Evolutionary conservation across 2,329 filamentous ascomycete genomes (phyloP).

Genomic region (Aquanectria penicillioides): DNA sequence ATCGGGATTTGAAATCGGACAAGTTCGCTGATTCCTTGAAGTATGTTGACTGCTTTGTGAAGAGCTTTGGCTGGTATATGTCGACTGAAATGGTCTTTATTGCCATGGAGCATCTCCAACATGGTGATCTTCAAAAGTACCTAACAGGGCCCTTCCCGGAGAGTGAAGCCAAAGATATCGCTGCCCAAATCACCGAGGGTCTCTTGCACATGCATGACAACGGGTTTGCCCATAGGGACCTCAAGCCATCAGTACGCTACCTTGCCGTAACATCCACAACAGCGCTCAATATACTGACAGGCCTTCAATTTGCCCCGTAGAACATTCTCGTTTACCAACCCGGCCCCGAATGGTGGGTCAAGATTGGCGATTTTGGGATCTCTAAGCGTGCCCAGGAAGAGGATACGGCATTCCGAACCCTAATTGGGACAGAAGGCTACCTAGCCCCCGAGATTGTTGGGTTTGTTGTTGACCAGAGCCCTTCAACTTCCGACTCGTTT

Average conservation of each 20-base stretch:
- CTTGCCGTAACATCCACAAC: too few species aligned
- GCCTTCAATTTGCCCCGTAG: neutral
- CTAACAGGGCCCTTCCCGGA: neutral
- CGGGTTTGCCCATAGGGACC: neutral
- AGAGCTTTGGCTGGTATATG: conserved; percentile 2
- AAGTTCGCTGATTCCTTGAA: neutral
- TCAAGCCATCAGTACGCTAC: conserved; percentile 1
- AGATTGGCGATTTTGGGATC: conserved; percentile 13
- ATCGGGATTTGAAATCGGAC: too few species aligned
- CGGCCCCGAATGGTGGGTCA: conserved; percentile 8
- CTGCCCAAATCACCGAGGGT: neutral
- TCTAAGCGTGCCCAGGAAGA: neutral
- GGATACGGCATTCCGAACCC: neutral
- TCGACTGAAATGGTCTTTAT: neutral
- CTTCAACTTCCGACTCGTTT: too few species aligned
- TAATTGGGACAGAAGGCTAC: neutral
- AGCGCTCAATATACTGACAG: too few species aligned
- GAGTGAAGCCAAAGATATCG: neutral
- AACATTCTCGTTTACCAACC: neutral
- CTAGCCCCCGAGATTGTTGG: neutral
- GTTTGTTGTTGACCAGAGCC: neutral
- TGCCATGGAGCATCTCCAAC: conserved; percentile 1
- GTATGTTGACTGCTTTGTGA: neutral
- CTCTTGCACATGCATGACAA: conserved; percentile 1
- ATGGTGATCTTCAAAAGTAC: conserved; percentile 2